phyloP scores from a whole-genome alignment of 2,329 filamentous ascomycete species.

The Aspergillus pseudotamarii region DNA sequence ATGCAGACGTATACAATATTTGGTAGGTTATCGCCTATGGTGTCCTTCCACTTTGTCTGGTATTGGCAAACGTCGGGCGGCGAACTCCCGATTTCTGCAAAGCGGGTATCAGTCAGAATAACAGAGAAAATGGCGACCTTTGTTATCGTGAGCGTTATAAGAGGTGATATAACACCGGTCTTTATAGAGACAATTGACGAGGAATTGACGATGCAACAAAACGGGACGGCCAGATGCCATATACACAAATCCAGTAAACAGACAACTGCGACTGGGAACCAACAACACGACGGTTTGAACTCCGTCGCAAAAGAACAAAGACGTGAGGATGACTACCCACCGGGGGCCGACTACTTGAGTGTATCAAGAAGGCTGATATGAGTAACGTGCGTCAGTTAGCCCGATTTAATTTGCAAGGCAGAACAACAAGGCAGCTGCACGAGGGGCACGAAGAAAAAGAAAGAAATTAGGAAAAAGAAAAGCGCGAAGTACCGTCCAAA shows the following conservation, averaged over 20 bases:
- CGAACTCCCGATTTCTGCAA: constrained; percentile 11
- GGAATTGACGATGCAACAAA: background rate
- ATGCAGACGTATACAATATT: constrained; percentile 18
- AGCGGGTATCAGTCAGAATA: constrained; percentile 18
- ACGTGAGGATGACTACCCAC: background rate
- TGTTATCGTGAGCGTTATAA: constrained; percentile 9
- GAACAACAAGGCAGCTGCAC: constrained; percentile 19
- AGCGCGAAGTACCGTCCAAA: constrained; percentile 9
- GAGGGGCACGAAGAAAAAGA: constrained; percentile 9
- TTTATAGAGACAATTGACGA: constrained; percentile 19
- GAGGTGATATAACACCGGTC: constrained; percentile 20
- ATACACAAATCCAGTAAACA: background rate
- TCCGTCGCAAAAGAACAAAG: background rate
- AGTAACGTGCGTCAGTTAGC: constrained; percentile 20
- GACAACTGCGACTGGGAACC: background rate
- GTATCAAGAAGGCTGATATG: constrained; percentile 13
- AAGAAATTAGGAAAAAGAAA: constrained; percentile 13
- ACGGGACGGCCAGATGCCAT: constrained; percentile 1
- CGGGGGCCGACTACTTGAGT: constrained; percentile 10
- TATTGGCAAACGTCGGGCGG: constrained; percentile 2
- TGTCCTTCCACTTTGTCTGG: background rate
- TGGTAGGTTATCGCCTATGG: constrained; percentile 9
- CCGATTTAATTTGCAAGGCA: constrained; percentile 7
- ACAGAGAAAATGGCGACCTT: constrained; percentile 14
- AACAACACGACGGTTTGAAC: background rate